phyloP scores from a whole-genome alignment of 2,329 filamentous ascomycete species.

The Curvularia lunata region DNA sequence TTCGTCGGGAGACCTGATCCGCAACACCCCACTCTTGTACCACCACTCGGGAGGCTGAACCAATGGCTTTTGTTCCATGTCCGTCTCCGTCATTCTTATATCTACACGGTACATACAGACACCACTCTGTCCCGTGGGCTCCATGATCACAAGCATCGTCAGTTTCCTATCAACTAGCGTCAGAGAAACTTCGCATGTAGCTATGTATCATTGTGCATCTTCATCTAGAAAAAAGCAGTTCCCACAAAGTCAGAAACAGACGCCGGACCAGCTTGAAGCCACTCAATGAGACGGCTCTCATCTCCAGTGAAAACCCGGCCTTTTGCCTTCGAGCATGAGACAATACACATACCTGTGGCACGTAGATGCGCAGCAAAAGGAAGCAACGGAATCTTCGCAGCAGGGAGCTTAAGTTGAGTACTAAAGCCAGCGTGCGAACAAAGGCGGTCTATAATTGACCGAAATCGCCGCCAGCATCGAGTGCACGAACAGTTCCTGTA shows the following conservation, averaged over 20 bases:
- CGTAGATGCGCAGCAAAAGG: conserved; percentile 58
- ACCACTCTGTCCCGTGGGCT: conserved; percentile 36
- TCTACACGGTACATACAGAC: conserved; percentile 6
- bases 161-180: conserved; percentile 32
- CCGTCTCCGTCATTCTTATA: conserved; percentile 39
- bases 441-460: conserved; percentile 64
- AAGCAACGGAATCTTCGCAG: conserved; percentile 54
- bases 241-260: conserved; percentile 37
- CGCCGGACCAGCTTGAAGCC: conserved; percentile 41
- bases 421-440: conserved; percentile 61
- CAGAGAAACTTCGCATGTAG: conserved; percentile 26
- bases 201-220: conserved; percentile 17
- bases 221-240: not conserved
- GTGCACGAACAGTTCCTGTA: conserved; percentile 30
- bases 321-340: conserved; percentile 48
- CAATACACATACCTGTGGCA: conserved; percentile 51
- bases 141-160: conserved; percentile 11
- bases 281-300: conserved; percentile 44
- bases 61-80: conserved; percentile 1
- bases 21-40: conserved; percentile 32
- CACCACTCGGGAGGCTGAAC: not conserved
- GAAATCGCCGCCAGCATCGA: conserved; percentile 59
- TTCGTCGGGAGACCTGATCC: conserved; percentile 8
- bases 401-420: conserved; percentile 57
- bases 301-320: conserved; percentile 41